Evolutionary conservation across 1,284 basidiomycete species (phyloP).

Genomic region (Tremellales sp.): DNA sequence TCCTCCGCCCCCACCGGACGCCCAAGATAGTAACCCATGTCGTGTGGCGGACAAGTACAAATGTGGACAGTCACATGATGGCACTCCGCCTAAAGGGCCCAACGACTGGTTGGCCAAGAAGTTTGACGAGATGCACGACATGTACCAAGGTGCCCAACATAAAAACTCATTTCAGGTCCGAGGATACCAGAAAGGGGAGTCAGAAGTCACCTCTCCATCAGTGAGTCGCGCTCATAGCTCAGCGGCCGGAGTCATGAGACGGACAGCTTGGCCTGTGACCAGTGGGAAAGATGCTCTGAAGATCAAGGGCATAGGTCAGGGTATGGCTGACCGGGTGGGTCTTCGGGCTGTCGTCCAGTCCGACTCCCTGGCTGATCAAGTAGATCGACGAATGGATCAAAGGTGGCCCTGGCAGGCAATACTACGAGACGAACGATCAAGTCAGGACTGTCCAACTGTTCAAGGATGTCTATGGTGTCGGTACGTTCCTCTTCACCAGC

Average conservation of each 20-base stretch:
- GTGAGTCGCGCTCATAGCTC: background rate
- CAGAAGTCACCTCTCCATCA: background rate
- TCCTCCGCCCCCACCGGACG: background rate
- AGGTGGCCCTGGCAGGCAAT: constrained; percentile 31
- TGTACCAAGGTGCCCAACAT: constrained; percentile 35
- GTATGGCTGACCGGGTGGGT: constrained; percentile 67
- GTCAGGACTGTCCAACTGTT: constrained; percentile 52
- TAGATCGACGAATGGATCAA: constrained; percentile 45
- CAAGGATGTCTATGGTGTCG: constrained; percentile 79
- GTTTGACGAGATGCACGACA: constrained; percentile 37
- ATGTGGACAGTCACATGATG: constrained; percentile 35
- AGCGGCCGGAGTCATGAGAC: constrained; percentile 37
- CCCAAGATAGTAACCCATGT: constrained; percentile 9
- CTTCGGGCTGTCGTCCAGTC: background rate
- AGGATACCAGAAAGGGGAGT: constrained; percentile 33
- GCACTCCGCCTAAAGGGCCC: constrained; percentile 21
- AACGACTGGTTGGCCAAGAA: constrained; percentile 44
- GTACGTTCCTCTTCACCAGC: constrained; percentile 39
- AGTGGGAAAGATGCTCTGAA: constrained; percentile 60
- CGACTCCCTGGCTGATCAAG: background rate
- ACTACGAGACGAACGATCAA: constrained; percentile 41
- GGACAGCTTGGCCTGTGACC: constrained; percentile 21
- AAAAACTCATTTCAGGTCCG: constrained; percentile 39
- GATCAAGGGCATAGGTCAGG: constrained; percentile 65
- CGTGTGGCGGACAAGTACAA: constrained; percentile 26